Percentiles rank a stretch among this genome's conserved stretches.
These are phyloP conservation scores for Aspergillus candidus DNA, from an alignment of 2,329 filamentous ascomycete species.

Conservation along the genomic window DNA sequence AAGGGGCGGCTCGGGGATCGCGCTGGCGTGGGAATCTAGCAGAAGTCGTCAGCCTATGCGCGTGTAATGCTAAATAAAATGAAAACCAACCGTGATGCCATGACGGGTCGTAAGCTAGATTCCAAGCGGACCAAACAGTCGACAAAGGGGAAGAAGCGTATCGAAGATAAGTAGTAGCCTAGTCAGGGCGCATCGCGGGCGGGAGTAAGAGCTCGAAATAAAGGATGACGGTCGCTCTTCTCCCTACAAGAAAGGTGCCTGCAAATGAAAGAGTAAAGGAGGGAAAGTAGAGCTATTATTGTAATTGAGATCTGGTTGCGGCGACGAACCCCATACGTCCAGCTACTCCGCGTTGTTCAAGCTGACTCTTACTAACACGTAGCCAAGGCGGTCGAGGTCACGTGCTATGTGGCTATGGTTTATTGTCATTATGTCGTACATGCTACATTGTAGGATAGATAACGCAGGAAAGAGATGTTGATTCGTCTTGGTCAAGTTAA, in stretches of 20 bases:
- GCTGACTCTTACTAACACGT: no score
- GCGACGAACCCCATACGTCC: conserved; percentile 6
- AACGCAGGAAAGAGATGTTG: no score
- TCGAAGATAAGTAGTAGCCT: background rate
- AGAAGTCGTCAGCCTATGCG: background rate
- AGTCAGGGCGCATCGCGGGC: background rate
- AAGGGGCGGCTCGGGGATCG: conserved; percentile 61
- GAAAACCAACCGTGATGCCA: conserved; percentile 32
- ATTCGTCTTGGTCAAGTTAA: no score
- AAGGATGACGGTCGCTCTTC: no score
- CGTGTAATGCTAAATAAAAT: background rate
- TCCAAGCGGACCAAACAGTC: conserved; percentile 1
- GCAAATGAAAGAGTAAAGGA: no score
- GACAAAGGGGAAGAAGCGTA: background rate
- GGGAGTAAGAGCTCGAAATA: no score
- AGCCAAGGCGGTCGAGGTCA: no score
- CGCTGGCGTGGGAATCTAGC: conserved; percentile 61
- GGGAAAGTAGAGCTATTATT: background rate
- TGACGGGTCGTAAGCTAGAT: conserved; percentile 13
- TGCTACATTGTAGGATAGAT: no score
- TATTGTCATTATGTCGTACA: no score
- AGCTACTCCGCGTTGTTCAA: no score
- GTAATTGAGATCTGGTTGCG: conserved; percentile 6
- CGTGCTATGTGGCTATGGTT: no score
- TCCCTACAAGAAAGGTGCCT: no score